Evolutionary conservation across 768 basidiomycete genomes (phyloP).

Genomic region (Mycena filopes): DNA sequence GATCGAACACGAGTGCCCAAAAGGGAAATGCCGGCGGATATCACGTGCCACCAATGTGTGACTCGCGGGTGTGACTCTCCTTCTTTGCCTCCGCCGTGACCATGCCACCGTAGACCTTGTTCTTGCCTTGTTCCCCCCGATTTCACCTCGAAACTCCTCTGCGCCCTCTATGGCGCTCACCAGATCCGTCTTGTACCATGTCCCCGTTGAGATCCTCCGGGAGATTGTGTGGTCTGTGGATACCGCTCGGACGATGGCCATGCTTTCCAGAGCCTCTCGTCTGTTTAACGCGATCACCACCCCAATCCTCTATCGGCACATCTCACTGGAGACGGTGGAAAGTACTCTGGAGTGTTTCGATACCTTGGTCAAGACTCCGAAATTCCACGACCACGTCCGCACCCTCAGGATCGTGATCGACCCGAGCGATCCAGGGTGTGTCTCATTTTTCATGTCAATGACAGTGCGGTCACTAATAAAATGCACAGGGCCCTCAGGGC

Average conservation of each 20-base stretch:
- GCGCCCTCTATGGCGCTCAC: slow-evolving; percentile 2
- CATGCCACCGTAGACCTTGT: too few relatives aligned
- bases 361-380: not conserved
- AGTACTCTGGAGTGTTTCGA: not conserved
- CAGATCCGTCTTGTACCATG: not conserved
- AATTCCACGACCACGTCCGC: slow-evolving; percentile 4
- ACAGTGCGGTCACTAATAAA: not conserved
- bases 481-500: not conserved
- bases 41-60: too few relatives aligned
- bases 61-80: too few relatives aligned
- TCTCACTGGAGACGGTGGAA: slow-evolving; percentile 2
- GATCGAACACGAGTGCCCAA: too few relatives aligned
- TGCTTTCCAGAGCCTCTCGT: not conserved
- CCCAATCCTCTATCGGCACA: slow-evolving; percentile 3
- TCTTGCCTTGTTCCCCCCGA: too few relatives aligned
- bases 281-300: slow-evolving; percentile 4
- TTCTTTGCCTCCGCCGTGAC: too few relatives aligned
- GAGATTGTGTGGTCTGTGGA: slow-evolving; percentile 7
- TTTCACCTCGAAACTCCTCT: too few relatives aligned
- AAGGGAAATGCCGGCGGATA: too few relatives aligned
- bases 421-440: not conserved
- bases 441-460: not conserved
- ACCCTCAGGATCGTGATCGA: slow-evolving; percentile 7
- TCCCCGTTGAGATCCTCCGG: slow-evolving; percentile 12
- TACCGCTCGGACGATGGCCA: not conserved